A percentile compares a stretch with the other conserved stretches of the same genome.
These are phyloP conservation scores for Leccinum fibrillosum DNA, from an alignment of 768 basidiomycete species.

Conservation along the genomic window DNA sequence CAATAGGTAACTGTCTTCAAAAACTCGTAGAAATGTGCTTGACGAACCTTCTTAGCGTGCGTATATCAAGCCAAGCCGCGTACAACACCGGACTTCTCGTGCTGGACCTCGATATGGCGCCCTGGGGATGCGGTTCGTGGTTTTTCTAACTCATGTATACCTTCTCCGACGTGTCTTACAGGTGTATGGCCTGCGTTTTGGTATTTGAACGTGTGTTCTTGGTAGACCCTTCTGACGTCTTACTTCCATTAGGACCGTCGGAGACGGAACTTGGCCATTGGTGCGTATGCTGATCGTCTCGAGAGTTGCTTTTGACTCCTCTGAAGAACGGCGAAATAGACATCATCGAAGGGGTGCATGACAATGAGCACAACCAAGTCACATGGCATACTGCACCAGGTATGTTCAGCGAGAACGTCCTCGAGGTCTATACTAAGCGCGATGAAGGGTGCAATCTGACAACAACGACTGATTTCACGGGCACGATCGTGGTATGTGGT, in stretches of 20 bases:
- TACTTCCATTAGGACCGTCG: slow-evolving; percentile 31
- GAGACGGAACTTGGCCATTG: slow-evolving; percentile 58
- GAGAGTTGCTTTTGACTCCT: slow-evolving; percentile 5
- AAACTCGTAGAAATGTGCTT: slow-evolving; percentile 1
- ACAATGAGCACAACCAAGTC: slow-evolving; percentile 81
- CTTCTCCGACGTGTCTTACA: slow-evolving; percentile 23
- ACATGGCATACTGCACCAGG: slow-evolving; percentile 75
- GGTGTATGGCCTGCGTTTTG: slow-evolving; percentile 86
- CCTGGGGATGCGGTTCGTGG: slow-evolving; percentile 77
- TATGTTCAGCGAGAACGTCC: slow-evolving; percentile 17
- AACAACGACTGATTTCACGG: slow-evolving; percentile 54
- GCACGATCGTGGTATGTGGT: slow-evolving; percentile 54
- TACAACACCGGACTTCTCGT: slow-evolving; percentile 83
- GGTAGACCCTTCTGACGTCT: not conserved
- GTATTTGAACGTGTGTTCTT: slow-evolving; percentile 32
- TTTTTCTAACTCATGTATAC: not conserved
- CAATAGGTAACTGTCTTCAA: slow-evolving; percentile 45
- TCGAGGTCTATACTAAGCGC: slow-evolving; percentile 1
- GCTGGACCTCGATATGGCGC: slow-evolving; percentile 78
- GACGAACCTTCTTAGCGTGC: slow-evolving; percentile 48
- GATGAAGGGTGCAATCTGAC: slow-evolving; percentile 56
- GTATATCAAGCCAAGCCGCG: slow-evolving; percentile 60
- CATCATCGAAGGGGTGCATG: slow-evolving; percentile 82
- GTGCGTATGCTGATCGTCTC: slow-evolving; percentile 37
- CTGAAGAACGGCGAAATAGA: slow-evolving; percentile 74